Evolutionary conservation across 768 basidiomycete genomes (phyloP).

Genomic region (Xerocomus potaroensis): DNA sequence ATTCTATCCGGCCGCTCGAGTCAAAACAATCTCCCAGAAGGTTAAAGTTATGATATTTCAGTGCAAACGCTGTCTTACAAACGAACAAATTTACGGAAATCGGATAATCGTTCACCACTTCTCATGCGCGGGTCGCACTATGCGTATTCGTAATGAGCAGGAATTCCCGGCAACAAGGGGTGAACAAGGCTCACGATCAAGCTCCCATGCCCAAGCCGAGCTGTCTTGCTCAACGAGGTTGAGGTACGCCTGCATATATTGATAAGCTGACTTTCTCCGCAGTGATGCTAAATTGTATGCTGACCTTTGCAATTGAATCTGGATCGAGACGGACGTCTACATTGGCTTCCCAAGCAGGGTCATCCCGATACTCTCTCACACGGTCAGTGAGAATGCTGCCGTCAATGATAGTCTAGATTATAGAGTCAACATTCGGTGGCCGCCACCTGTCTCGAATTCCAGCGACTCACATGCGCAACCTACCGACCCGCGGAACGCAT

Average conservation of each 20-base stretch:
- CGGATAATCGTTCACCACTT: constrained; percentile 37
- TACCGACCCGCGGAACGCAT: constrained; percentile 15
- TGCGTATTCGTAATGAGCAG: not conserved
- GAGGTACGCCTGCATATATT: constrained; percentile 49
- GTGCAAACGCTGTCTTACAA: not conserved
- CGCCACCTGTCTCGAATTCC: not conserved
- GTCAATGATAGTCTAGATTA: constrained; percentile 59
- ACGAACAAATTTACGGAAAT: not conserved
- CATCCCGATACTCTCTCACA: constrained; percentile 27
- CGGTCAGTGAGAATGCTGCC: constrained; percentile 47
- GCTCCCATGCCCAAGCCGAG: constrained; percentile 75
- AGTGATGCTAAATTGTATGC: constrained; percentile 11
- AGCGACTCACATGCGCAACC: constrained; percentile 60
- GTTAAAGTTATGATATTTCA: not conserved
- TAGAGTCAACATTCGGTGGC: not conserved
- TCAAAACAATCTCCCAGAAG: not conserved
- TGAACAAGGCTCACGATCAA: constrained; percentile 55
- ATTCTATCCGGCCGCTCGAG: not conserved
- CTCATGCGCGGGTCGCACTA: constrained; percentile 52
- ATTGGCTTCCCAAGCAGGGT: constrained; percentile 41
- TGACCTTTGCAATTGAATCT: constrained; percentile 64
- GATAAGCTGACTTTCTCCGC: not conserved
- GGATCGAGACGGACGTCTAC: constrained; percentile 51
- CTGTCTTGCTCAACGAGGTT: constrained; percentile 65
- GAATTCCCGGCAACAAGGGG: not conserved